These are phyloP conservation scores for Salix purpurea DNA, from an alignment of 345 rosid species.

Conservation along the genomic window DNA sequence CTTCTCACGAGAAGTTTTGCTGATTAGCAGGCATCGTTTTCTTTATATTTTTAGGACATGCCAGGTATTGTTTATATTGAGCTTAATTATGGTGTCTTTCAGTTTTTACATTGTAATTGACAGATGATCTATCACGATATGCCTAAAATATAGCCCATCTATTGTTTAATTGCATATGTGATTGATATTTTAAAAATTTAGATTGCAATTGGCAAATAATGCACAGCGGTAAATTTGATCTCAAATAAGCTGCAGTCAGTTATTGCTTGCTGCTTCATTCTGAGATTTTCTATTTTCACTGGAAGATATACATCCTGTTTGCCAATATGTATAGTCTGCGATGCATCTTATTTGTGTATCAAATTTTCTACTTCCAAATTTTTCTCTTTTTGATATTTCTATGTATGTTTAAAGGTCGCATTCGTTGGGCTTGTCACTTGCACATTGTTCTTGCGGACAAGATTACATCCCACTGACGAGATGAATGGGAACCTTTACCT, in stretches of 20 bases:
- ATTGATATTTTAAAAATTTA: background rate
- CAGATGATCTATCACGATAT: background rate
- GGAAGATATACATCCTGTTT: background rate
- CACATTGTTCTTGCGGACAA: conserved; percentile 68
- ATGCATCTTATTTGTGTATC: background rate
- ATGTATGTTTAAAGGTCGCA: conserved; percentile 51
- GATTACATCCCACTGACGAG: conserved; percentile 77
- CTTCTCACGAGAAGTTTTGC: conserved; percentile 58
- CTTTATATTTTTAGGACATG: conserved; percentile 76
- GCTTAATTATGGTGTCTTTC: background rate
- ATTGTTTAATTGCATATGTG: background rate
- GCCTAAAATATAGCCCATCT: background rate
- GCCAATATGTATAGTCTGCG: background rate
- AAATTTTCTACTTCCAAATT: background rate
- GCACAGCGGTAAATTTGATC: background rate
- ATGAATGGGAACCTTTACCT: conserved; percentile 60
- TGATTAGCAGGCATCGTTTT: conserved; percentile 64
- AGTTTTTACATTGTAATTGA: background rate
- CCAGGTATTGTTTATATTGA: conserved; percentile 47
- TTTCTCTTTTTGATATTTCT: conserved; percentile 9
- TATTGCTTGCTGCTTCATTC: background rate
- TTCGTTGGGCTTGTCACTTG: conserved; percentile 79
- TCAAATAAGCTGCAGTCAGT: background rate
- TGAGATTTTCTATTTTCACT: background rate
- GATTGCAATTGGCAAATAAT: background rate